phyloP scores from a whole-genome alignment of 1,139 yeast genomes.

The Taphrina betulina region DNA sequence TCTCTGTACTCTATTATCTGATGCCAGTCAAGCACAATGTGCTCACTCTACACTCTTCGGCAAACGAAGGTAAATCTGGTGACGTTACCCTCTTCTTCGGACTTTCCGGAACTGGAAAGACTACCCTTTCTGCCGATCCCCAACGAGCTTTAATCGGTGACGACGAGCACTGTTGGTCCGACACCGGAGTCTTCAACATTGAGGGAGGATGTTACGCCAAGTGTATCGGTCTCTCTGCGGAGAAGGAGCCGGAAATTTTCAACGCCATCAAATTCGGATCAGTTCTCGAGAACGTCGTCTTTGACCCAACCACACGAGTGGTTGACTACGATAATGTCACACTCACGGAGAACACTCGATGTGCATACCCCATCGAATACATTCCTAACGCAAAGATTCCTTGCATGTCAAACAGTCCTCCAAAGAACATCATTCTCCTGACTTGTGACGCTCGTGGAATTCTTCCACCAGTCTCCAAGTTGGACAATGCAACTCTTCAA shows the following conservation, averaged over 20 bases:
- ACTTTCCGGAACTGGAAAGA: conserved; percentile 96
- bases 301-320: conserved; percentile 71
- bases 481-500: conserved; percentile 95
- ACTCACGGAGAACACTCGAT: conserved; percentile 94
- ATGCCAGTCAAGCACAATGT: conserved; percentile 95
- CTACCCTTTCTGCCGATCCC: conserved; percentile 96
- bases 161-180: conserved; percentile 99
- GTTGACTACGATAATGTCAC: conserved; percentile 82
- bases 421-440: conserved; percentile 84
- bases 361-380: conserved; percentile 97
- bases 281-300: conserved; percentile 88
- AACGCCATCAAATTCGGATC: conserved; percentile 93
- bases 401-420: conserved; percentile 85
- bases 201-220: conserved; percentile 99
- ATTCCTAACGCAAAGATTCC: conserved; percentile 97
- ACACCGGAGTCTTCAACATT: conserved; percentile 95
- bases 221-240: conserved; percentile 84
- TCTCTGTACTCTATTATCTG: conserved; percentile 97
- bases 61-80: conserved; percentile 76
- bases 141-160: conserved; percentile 93
- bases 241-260: conserved; percentile 96
- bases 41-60: conserved; percentile 91
- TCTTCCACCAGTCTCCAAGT: conserved; percentile 92
- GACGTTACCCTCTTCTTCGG: conserved; percentile 96
- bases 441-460: conserved; percentile 99